phyloP scores from a whole-genome alignment of 176 grass and related monocot genomes.

The Sorghum bicolor region DNA sequence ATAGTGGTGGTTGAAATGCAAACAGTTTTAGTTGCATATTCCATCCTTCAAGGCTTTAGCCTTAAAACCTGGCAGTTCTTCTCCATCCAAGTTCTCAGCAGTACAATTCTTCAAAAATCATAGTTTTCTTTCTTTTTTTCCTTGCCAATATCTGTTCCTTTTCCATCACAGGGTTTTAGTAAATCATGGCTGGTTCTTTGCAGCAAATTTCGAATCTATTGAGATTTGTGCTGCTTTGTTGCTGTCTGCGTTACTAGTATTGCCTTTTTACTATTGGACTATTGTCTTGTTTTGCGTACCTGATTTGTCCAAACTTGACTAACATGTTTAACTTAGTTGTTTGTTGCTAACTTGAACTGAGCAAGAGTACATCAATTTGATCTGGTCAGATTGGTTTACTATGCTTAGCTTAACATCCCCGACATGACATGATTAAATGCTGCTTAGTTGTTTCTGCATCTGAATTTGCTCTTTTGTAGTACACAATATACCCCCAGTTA shows the following conservation, averaged over 20 bases:
- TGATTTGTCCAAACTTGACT: conserved; percentile 21
- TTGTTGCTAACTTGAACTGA: conserved; percentile 23
- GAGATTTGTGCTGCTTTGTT: conserved; percentile 24
- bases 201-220: conserved; percentile 15
- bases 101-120: not conserved
- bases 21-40: conserved; percentile 10
- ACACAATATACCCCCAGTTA: conserved; percentile 11
- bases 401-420: conserved; percentile 3
- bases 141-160: not conserved
- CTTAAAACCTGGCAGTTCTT: not conserved
- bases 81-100: not conserved
- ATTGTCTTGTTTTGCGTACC: conserved; percentile 15
- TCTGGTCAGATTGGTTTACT: conserved; percentile 23
- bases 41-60: conserved; percentile 4
- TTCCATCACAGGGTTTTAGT: not conserved
- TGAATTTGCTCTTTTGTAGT: conserved; percentile 18
- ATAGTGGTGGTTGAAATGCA: not conserved
- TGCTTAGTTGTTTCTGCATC: conserved; percentile 19
- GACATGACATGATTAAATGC: conserved; percentile 17
- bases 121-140: not conserved
- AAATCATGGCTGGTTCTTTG: not conserved
- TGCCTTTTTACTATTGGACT: conserved; percentile 1
- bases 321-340: conserved; percentile 21
- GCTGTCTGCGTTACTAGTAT: not conserved
- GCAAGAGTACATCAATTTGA: conserved; percentile 11